Conservation (phyloP, 2,329 filamentous ascomycete species). For the Rhynchosporium secalis region DNA sequence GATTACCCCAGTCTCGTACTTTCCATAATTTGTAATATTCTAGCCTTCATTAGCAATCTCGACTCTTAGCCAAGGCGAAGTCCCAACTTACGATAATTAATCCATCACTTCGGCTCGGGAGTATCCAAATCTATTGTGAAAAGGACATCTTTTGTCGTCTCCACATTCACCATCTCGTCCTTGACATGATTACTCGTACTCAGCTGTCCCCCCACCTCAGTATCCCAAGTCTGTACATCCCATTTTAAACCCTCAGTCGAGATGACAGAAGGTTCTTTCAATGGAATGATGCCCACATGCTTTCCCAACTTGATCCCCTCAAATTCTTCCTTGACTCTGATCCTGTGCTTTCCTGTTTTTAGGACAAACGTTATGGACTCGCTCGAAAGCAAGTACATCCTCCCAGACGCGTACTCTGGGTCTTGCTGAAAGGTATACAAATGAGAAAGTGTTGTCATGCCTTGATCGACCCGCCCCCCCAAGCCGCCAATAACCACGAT, state of each 20-base stretch:
- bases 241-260: slow-evolving; percentile 81
- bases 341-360: slow-evolving; percentile 59
- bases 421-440: slow-evolving; percentile 65
- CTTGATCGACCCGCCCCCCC: slow-evolving; percentile 90
- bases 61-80: neutral
- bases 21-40: too few species aligned
- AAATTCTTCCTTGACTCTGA: slow-evolving; percentile 52
- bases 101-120: neutral
- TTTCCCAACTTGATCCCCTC: slow-evolving; percentile 49
- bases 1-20: too few species aligned
- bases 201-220: slow-evolving; percentile 68
- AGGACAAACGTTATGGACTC: slow-evolving; percentile 51
- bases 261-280: slow-evolving; percentile 77
- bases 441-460: slow-evolving; percentile 84
- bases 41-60: too few species aligned
- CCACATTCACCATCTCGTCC: slow-evolving; percentile 58
- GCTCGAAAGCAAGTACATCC: slow-evolving; percentile 78
- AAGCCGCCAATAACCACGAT: slow-evolving; percentile 84
- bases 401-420: slow-evolving; percentile 50
- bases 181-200: slow-evolving; percentile 82
- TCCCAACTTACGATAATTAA: neutral
- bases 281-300: slow-evolving; percentile 82
- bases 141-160: slow-evolving; percentile 64
- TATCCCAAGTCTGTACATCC: slow-evolving; percentile 84
- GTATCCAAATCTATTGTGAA: slow-evolving; percentile 67